Evolutionary conservation across 2,329 filamentous ascomycete genomes (phyloP), one percentile per base, ranked within the genome.

Genomic region (Cordyceps farinosa): DNA sequence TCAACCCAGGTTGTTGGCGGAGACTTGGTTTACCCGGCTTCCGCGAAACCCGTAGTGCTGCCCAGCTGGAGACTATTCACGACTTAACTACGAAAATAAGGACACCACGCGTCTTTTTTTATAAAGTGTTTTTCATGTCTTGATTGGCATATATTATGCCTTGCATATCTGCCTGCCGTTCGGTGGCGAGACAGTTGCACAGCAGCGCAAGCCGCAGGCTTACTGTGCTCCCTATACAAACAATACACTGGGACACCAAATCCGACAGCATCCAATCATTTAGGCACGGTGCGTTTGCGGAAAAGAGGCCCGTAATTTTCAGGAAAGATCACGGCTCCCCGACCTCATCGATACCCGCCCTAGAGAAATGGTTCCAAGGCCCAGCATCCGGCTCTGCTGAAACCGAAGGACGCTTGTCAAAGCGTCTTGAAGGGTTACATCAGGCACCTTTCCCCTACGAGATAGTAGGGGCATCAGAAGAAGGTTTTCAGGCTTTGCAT

Each of bases 371-470:
- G 62, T 63, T 63, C 27, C 29, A 79, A 78, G 13, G 71, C 73
- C 44, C 86, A 0, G 86, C 86, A 1, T 74, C 80, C 27, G 69
- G 69, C 4, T 42, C 40, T 34, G 42, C n/a, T 42, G 36, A 6
- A 17, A 84, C 82, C 66, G 90, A 89, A 27, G 47, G 34, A 6
- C 11, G 89, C 90, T 91, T 68, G 63, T 64, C 38, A 52, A 64
- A 27, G 54, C 66, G 76, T 59, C 69, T 80, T 40, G 64, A 65
- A 3, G 65, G 69, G 13, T 76, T 75, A 57, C 64, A 70, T 27
- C 65, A 73, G 59, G 69, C 68, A 57, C 67, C 67, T 0, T 73
- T 80, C 47, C 77, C 77, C 0, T 81, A 79, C 54, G 79, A 76
- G 67, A 69, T 76, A 51, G 73, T 78, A 68, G 69, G 66, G 5